Evolutionary conservation across 768 basidiomycete species (phyloP), one percentile per base, ranked within the genome.

Genomic region (Filobasidium wieringae): DNA sequence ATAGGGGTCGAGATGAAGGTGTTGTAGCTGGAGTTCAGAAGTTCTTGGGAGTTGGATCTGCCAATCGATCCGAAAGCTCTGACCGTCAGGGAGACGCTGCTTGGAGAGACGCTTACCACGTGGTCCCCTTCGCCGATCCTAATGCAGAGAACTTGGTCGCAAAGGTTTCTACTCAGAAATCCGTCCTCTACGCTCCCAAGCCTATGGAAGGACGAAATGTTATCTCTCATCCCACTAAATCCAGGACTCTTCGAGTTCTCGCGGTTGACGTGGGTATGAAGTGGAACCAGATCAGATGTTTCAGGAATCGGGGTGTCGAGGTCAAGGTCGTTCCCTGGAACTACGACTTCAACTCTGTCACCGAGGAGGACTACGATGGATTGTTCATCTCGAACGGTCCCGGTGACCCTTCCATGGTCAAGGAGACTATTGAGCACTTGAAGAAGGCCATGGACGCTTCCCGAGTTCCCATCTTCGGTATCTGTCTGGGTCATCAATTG

Each of bases 181-280:
- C 92, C 1, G 80, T 82, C 36, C 64, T 89, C 15, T 88, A 84
- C 78, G 71, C 68, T 53, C 72, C 67, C 47, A 77, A 78, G 64
- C 83, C 87, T 19, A 78, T 78, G 8, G 72, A 72, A 34, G 73
- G 76, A 51, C 69, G 72, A 57, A 69, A 69, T n/a, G 78, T 82
- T 24, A 80, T 77, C 53, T 71, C 81, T 32, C 88, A 95, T 69
- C 86, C 88, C 2, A 62, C 62, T 30, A 84, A 82, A 1, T 88
- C 87, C 30, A 82, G 91, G 51, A 76, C 82, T 0, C 71, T 97
- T 30, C 86, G 95, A 60, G 81, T 99, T 29, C 69, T 99, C 15
- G 90, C 89, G 5, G 76, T 97, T 58, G 95, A 99, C 72, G 93
- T 97, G 51, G 95, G 95, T n/a, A 97, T 97, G 88, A 99, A 99